Conservation (phyloP, 164 flowering plant genomes). For the Dillenia turbinata region DNA sequence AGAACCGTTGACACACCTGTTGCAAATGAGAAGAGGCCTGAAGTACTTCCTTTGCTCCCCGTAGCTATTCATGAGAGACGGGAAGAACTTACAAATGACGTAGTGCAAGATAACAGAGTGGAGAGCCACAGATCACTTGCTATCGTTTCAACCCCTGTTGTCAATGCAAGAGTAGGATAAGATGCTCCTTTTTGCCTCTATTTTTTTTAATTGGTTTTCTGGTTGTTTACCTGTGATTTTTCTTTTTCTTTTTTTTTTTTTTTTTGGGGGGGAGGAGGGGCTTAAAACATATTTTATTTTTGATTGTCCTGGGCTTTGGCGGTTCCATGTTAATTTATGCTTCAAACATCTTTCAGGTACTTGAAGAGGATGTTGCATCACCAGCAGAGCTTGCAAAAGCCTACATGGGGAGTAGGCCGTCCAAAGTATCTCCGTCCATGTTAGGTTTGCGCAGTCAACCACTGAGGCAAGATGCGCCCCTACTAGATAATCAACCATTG, state of each 20-base stretch:
- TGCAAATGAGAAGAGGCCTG: conserved; percentile 26
- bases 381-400: conserved; percentile 93
- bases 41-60: conserved; percentile 19
- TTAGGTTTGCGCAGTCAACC: conserved; percentile 39
- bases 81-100: conserved; percentile 12
- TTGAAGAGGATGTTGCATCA: conserved; percentile 59
- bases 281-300: too few relatives aligned
- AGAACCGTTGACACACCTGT: conserved; percentile 39
- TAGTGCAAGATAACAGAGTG: conserved; percentile 24
- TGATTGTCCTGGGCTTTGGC: too few relatives aligned
- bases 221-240: not conserved
- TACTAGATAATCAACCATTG: conserved; percentile 20
- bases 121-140: conserved; percentile 12
- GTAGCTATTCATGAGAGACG: conserved; percentile 14
- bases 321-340: not conserved
- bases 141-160: conserved; percentile 25
- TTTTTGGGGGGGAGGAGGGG: not conserved
- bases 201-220: not conserved
- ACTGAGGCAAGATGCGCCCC: conserved; percentile 30
- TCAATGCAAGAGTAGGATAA: conserved; percentile 35
- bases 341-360: conserved; percentile 33
- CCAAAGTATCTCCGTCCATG: conserved; percentile 52
- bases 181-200: conserved; percentile 1
- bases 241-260: conserved; percentile 1
- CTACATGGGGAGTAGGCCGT: conserved; percentile 74